phyloP scores from a whole-genome alignment of 2,329 filamentous ascomycete species.

The Scortechinia acanthostroma region DNA sequence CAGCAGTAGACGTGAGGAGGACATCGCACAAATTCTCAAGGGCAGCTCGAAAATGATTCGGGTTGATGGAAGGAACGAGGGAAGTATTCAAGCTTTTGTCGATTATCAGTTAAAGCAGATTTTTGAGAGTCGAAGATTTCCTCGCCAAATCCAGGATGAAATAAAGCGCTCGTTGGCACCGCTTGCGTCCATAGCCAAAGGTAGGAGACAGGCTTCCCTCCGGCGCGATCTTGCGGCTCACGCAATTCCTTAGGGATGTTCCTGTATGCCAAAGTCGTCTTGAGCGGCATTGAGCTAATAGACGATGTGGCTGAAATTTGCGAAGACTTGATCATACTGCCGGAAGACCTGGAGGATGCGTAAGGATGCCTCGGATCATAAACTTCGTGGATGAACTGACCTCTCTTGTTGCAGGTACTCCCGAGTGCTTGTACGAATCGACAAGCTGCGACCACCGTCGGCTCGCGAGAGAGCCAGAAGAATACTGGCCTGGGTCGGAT shows the following conservation, averaged over 20 bases:
- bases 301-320: slow-evolving; percentile 11
- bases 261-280: slow-evolving; percentile 16
- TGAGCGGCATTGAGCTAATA: slow-evolving; percentile 10
- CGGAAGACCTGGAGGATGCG: slow-evolving; percentile 17
- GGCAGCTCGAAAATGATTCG: slow-evolving; percentile 6
- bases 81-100: slow-evolving; percentile 12
- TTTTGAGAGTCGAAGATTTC: slow-evolving; percentile 7
- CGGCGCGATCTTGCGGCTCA: neutral
- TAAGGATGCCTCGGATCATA: too few relatives aligned
- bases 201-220: slow-evolving; percentile 6
- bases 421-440: neutral
- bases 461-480: neutral
- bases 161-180: slow-evolving; percentile 9
- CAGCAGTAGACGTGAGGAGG: slow-evolving; percentile 14
- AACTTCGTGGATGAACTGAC: neutral
- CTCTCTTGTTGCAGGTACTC: neutral
- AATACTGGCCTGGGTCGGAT: neutral
- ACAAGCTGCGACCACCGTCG: neutral
- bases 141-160: too few relatives aligned
- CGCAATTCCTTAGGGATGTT: slow-evolving; percentile 17
- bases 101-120: slow-evolving; percentile 5
- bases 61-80: slow-evolving; percentile 11
- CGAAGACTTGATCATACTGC: slow-evolving; percentile 14
- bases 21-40: slow-evolving; percentile 9
- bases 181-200: slow-evolving; percentile 13